Conservation (phyloP, 805 yeast species). For the Metschnikowia henanensis region DNA sequence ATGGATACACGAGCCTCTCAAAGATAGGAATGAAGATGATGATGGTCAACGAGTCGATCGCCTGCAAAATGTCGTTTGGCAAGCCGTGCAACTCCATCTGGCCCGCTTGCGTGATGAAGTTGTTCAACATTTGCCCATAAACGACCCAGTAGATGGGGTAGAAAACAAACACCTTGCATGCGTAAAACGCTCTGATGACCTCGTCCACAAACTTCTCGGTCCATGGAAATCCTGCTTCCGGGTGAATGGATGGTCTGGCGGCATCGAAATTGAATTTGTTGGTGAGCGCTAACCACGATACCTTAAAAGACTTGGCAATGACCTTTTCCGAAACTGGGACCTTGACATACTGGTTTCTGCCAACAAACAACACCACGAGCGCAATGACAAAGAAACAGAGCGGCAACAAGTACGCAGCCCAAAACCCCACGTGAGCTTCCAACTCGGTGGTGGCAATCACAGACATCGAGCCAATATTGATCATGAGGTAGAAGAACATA, state of each 20-base stretch:
- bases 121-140: constrained; percentile 69
- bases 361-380: constrained; percentile 49
- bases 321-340: constrained; percentile 63
- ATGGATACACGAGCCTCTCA: constrained; percentile 55
- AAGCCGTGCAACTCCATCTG: constrained; percentile 72
- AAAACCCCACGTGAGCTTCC: constrained; percentile 64
- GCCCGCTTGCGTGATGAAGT: constrained; percentile 74
- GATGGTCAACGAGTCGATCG: constrained; percentile 72
- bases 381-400: constrained; percentile 57
- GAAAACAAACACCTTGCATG: constrained; percentile 72
- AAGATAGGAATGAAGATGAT: constrained; percentile 73
- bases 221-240: constrained; percentile 55
- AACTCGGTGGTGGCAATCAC: constrained; percentile 76
- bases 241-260: constrained; percentile 58
- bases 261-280: constrained; percentile 51
- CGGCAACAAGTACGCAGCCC: constrained; percentile 76
- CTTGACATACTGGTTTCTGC: constrained; percentile 55
- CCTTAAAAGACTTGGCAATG: constrained; percentile 51
- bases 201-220: constrained; percentile 72
- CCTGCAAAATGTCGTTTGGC: constrained; percentile 79
- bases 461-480: constrained; percentile 73
- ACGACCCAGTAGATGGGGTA: constrained; percentile 76
- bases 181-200: constrained; percentile 60
- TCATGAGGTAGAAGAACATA: constrained; percentile 73
- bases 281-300: constrained; percentile 41